These are phyloP conservation scores for Xylariaceae sp. DNA, from an alignment of 2,329 filamentous ascomycete species.

Conservation along the genomic window DNA sequence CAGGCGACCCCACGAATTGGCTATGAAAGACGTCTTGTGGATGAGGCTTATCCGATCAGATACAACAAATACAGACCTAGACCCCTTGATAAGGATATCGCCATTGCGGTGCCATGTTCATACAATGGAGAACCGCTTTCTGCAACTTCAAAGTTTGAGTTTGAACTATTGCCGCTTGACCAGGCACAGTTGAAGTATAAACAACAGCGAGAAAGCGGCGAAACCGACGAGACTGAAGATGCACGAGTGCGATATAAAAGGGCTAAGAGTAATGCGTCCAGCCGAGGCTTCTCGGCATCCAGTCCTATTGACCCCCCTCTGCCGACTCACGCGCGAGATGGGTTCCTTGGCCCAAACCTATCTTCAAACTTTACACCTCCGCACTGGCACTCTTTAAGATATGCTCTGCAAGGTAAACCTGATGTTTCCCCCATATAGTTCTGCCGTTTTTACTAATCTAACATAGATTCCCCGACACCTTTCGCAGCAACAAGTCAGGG, in stretches of 20 bases:
- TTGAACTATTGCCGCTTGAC: constrained; percentile 33
- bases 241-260: constrained; percentile 16
- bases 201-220: constrained; percentile 29
- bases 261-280: constrained; percentile 14
- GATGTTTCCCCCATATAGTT: background rate
- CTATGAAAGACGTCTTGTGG: constrained; percentile 5
- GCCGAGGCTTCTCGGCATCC: background rate
- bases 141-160: constrained; percentile 30
- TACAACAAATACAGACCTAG: background rate
- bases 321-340: constrained; percentile 5
- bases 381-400: background rate
- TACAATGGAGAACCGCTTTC: constrained; percentile 19
- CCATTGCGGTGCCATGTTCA: constrained; percentile 2
- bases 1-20: background rate
- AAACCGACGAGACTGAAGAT: constrained; percentile 31
- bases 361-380: constrained; percentile 17
- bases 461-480: constrained; percentile 13
- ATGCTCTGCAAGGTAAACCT: constrained; percentile 16
- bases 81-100: constrained; percentile 10
- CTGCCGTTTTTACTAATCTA: constrained; percentile 3
- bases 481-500: constrained; percentile 6
- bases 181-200: constrained; percentile 31
- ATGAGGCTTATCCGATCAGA: constrained; percentile 13
- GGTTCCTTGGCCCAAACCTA: constrained; percentile 6
- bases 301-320: constrained; percentile 12